These are phyloP conservation scores for Gossypium laxum DNA, from an alignment of 441 rosid species.

Conservation along the genomic window DNA sequence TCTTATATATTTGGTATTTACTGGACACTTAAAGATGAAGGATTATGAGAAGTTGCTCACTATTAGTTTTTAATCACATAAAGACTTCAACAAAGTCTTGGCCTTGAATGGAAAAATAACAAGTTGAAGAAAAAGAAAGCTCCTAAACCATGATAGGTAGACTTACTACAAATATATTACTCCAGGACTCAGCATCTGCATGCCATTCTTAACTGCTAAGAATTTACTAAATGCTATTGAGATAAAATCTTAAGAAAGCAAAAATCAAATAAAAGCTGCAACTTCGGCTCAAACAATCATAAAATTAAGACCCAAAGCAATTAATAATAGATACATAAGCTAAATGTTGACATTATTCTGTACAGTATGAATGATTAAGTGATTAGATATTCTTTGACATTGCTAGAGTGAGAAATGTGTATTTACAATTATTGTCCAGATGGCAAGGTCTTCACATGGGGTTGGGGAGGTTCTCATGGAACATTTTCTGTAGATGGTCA, in stretches of 20 bases:
- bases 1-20: background rate
- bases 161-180: background rate
- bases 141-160: background rate
- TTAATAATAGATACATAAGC: background rate
- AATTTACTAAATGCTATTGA: background rate
- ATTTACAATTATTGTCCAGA: conserved; percentile 31
- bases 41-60: background rate
- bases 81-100: background rate
- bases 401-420: background rate
- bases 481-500: conserved; percentile 75
- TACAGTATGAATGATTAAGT: background rate
- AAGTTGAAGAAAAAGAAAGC: background rate
- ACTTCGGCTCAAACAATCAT: background rate
- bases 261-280: background rate
- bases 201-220: background rate
- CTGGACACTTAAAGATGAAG: background rate
- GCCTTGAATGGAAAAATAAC: background rate
- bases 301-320: background rate
- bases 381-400: background rate
- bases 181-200: background rate
- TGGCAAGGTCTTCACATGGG: conserved; percentile 78
- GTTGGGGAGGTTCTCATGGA: conserved; percentile 91
- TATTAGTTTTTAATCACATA: background rate
- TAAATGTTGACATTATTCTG: background rate
- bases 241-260: background rate